Base-by-base conservation (phyloP, 352 stramenopile species). In the Globisporangium barbulae region DNA sequence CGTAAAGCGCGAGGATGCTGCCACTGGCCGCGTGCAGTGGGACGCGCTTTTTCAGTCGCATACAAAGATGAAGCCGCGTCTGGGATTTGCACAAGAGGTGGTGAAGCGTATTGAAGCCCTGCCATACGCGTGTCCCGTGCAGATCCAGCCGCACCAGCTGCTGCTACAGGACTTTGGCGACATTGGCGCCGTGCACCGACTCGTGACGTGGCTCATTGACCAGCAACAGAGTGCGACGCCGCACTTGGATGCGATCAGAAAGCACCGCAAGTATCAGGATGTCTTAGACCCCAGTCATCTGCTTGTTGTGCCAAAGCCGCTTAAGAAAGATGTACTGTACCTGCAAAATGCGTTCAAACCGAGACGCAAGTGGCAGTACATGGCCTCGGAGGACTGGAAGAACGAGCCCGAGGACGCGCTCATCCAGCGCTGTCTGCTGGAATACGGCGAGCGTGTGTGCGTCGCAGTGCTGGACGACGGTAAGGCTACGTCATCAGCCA, bases 141-240 rank as follows among this genome's bases (percentile, higher is more conserved):
- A 63, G 0, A 72, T 92, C 48, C 83, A 92, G 61, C 79, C 83
- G 31, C 83, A 92, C 54, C 79, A 92, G 65, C 68, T 90, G 61
- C 69, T 92, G 44, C 70, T 92, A n/a, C 83, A 92, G 59, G 83
- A 90, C 64, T 90, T 86, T 65, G 79, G 81, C 42, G 83, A 92
- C 54, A 80, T 90, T 57, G 74, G 79, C 48, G 72, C 78, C 5
- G 76, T 92, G 48, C 57, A 77, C 5, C 70, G 75, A 13, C 60
- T 90, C 22, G 70, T 90, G 0, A 5, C 57, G 39, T 89, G 79
- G 83, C 69, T 92, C n/a, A 53, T 90, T 15, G 72, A 75, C 44
- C 72, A 82, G 48, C 65, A 57, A 6, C 52, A 70, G 53, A 62
- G 73, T 1, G 67, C 61, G 9, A 56, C 19, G 0, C 61, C 61